Percentiles rank a stretch among this genome's conserved stretches.
phyloP scores from a whole-genome alignment of 495 filamentous ascomycete genomes.

The Immersiella caudata region DNA sequence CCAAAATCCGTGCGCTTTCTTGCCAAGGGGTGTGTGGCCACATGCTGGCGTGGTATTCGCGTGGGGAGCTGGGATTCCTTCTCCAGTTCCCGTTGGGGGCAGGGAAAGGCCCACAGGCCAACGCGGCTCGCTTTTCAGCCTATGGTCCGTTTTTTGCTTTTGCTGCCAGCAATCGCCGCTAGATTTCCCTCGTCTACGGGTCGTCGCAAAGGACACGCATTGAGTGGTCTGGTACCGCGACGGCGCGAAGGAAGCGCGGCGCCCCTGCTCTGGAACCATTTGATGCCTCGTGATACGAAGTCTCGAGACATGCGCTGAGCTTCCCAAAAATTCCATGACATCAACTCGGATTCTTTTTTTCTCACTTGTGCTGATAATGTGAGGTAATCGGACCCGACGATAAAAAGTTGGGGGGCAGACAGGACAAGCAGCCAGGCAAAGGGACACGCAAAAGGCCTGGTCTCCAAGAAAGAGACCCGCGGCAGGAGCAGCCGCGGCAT shows the following conservation, averaged over 20 bases:
- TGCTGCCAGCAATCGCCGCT: not conserved
- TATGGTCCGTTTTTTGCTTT: not conserved
- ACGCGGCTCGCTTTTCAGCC: not conserved
- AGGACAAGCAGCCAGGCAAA: no score
- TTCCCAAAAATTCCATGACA: no score
- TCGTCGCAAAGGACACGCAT: not conserved
- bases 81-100: no score
- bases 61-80: not conserved
- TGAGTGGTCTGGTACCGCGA: not conserved
- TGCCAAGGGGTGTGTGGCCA: not conserved
- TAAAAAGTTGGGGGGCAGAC: no score
- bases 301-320: no score
- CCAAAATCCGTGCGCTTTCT: not conserved
- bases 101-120: not conserved
- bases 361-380: no score
- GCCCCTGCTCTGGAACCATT: no score
- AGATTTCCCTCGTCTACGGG: not conserved
- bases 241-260: not conserved
- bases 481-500: not conserved
- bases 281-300: no score
- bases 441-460: no score
- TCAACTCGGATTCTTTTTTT: no score
- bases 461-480: no score
- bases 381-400: no score
- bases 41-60: not conserved